Base-by-base conservation (phyloP, 2,329 filamentous ascomycete species). In the Bipolaris gigantea region DNA sequence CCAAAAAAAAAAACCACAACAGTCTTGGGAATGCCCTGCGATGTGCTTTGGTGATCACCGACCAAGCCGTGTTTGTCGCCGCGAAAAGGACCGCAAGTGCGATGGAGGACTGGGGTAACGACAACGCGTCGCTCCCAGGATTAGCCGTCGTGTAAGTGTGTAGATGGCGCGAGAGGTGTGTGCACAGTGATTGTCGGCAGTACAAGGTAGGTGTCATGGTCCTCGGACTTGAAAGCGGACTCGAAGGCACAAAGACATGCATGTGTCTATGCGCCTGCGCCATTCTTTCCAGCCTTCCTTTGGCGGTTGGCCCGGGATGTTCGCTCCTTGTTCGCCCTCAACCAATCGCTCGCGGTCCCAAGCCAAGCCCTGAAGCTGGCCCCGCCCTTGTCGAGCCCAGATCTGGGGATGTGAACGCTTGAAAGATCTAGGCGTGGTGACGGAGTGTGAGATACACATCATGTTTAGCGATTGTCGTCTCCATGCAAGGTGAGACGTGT, bases 321-420 rank as follows among this genome's bases (percentile, higher is more conserved):
- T 55, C 47, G 34, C 40, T 51, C 47, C 54, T 55, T 55, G 48
- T 54, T 45, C 30, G 19, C 6, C 34, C 27, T n/a, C 21, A 32
- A 33, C 55, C 57, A 60, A 60, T 57, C 55, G 45, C 18, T 40
- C 33, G 25, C 19, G 25, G 42, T 27, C 38, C 23, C 30, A 18
- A 46, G 48, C 44, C 41, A 49, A 57, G 57, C 57, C 54, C 50
- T 48, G 35, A 41, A 38, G 41, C 23, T 49, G 30, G 43, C 56
- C 57, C 57, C 57, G 48, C 55, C 48, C 25, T 34, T 33, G 19
- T 48, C 43, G 51, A 55, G 50, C 55, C 53, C 39, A 56, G 53
- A 56, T 53, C 49, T 53, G 56, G 56, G 53, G 53, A 53, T 49
- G 51, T 32, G 35, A 42, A 51, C 48, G 49, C 52, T 42, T 51